Conservation (phyloP, 371 early-diverging fungal genomes). For the Aphelidium insulamus region DNA sequence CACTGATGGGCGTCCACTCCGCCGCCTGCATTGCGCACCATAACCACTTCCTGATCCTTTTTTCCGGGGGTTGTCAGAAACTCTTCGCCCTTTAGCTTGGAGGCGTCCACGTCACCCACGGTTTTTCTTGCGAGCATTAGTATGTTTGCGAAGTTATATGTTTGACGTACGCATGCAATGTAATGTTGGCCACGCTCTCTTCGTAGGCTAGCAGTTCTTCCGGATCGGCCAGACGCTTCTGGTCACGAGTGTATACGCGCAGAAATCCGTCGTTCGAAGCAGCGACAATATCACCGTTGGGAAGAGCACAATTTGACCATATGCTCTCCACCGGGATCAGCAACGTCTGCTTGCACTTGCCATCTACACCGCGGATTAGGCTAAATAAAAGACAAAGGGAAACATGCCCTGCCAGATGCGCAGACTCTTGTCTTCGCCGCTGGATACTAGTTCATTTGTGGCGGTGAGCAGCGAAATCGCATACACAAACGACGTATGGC, state of each 20-base stretch:
- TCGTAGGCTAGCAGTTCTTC: slow-evolving; percentile 36
- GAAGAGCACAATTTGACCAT: slow-evolving; percentile 57
- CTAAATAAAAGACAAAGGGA: background rate
- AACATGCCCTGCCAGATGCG: slow-evolving; percentile 47
- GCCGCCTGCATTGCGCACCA: slow-evolving; percentile 32
- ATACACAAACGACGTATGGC: slow-evolving; percentile 88
- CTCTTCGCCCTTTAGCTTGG: slow-evolving; percentile 54
- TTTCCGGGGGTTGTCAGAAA: slow-evolving; percentile 43
- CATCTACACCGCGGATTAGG: slow-evolving; percentile 14
- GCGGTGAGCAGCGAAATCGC: slow-evolving; percentile 32
- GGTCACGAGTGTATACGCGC: slow-evolving; percentile 48
- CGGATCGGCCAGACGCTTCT: slow-evolving; percentile 32
- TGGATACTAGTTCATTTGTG: slow-evolving; percentile 57
- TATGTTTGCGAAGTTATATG: slow-evolving; percentile 5
- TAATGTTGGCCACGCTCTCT: slow-evolving; percentile 38
- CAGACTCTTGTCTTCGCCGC: slow-evolving; percentile 82
- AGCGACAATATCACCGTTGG: slow-evolving; percentile 66
- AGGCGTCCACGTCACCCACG: slow-evolving; percentile 61
- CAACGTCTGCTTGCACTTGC: slow-evolving; percentile 50
- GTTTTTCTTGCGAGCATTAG: slow-evolving; percentile 28
- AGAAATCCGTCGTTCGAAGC: slow-evolving; percentile 66
- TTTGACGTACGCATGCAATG: slow-evolving; percentile 44
- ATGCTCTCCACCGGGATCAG: slow-evolving; percentile 71
- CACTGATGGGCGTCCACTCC: slow-evolving; percentile 29
- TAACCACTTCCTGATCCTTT: slow-evolving; percentile 67